phyloP scores from a whole-genome alignment of 352 stramenopile species.

The Poterioochromonas sp. region DNA sequence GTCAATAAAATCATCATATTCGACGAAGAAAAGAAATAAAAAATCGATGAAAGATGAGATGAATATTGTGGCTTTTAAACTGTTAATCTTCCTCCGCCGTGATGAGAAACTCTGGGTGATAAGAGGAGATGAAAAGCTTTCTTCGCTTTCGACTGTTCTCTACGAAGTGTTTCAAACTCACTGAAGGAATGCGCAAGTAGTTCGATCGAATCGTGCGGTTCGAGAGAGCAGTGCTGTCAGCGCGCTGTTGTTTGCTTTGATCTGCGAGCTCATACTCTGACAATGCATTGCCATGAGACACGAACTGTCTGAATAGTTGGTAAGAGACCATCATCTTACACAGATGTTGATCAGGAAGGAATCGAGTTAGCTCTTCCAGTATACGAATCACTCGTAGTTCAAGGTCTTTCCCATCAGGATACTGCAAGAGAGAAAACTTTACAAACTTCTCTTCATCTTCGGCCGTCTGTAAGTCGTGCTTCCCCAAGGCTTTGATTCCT shows the following conservation, averaged over 20 bases:
- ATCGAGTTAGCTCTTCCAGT: background rate
- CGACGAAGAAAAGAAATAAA: no score
- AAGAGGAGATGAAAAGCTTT: background rate
- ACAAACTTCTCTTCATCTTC: background rate
- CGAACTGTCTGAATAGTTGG: background rate
- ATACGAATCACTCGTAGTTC: background rate
- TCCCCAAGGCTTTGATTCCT: background rate
- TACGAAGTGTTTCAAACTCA: conserved; percentile 7
- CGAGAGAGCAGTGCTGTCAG: background rate
- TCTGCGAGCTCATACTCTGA: background rate
- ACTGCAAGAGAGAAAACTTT: background rate
- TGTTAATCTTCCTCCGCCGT: no score
- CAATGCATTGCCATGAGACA: background rate
- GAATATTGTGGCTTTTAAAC: no score
- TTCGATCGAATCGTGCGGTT: background rate
- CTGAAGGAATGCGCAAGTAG: background rate
- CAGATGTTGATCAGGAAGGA: background rate
- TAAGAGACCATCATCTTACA: background rate
- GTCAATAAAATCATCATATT: no score
- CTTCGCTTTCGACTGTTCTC: background rate
- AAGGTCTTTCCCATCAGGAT: conserved; percentile 16
- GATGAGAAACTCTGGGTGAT: background rate
- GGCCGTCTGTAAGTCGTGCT: background rate
- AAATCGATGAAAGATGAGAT: no score
- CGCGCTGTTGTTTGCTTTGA: background rate